Base-by-base conservation (phyloP, 371 early-diverging fungal genomes). In the Mortierella sp. region DNA sequence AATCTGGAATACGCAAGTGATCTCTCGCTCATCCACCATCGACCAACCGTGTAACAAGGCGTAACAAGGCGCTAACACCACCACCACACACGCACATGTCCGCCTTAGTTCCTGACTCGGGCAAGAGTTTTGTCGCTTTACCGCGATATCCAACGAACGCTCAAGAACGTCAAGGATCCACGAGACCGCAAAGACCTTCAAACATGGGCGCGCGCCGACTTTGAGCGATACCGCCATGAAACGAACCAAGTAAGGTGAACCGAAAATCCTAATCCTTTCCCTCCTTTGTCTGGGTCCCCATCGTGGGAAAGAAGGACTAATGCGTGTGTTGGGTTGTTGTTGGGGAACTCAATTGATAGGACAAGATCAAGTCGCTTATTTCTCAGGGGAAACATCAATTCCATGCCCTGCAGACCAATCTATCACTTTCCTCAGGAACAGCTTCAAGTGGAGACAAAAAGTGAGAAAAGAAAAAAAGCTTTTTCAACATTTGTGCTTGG, bases 331-430 rank as follows among this genome's bases (percentile, higher is more conserved):
- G 12, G 12, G 26, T 16, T 49, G 26, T 7, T 21, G 47, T 9
- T 23, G 9, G 23, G 2, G 9, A 9, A 30, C 59, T 34, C 2
- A 16, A 19, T 23, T 58, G 41, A 10, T 64, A 87, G 85, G 86
- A 86, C 49, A 85, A 81, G 54, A 84, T 87, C 59, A 82, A 81
- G 58, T 80, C 83, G 1, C 69, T 87, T 24, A 61, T 87, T 42
- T 82, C 87, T 1, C 82, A 84, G 18, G 87, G 87, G 45, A 85
- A 87, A 54, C 82, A 87, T 53, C 87, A 87, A 64, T 84, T 87
- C 82, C 87, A 86, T 71, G 78, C 81, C 18, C 66, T 87, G 18
- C 84, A 87, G 60, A 86, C 76, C 26, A 74, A 54, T 41, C 61
- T 74, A 8, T 61, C 69, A 13, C 58, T 74, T 7, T 74, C 76